Conservation (phyloP, 2,329 filamentous ascomycete genomes). For the Botrytis fragariae region DNA sequence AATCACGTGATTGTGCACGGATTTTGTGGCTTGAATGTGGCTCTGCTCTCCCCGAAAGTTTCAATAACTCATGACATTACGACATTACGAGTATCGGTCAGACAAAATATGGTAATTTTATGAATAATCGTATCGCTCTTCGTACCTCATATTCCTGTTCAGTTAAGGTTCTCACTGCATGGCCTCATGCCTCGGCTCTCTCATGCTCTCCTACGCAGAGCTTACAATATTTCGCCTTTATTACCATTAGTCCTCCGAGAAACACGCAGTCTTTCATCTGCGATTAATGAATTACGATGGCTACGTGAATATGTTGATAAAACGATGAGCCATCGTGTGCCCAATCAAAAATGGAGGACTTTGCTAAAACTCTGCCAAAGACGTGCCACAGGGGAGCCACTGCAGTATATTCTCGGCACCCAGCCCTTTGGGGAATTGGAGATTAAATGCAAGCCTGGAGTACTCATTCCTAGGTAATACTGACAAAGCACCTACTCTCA, state of each 20-base stretch:
- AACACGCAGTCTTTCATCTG: conserved; percentile 61
- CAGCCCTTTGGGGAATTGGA: conserved; percentile 86
- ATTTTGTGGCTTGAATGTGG: background rate
- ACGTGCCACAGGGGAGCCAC: conserved; percentile 63
- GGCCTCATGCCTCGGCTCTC: conserved; percentile 59
- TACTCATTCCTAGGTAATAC: conserved; percentile 75
- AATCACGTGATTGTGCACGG: background rate
- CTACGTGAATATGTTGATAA: conserved; percentile 57
- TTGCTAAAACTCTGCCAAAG: conserved; percentile 47
- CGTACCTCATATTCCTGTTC: background rate
- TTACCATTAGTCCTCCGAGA: conserved; percentile 60
- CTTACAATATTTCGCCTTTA: conserved; percentile 52
- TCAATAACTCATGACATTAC: background rate
- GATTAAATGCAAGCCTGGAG: conserved; percentile 70
- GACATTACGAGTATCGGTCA: background rate
- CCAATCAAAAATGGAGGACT: conserved; percentile 24
- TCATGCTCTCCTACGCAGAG: conserved; percentile 55
- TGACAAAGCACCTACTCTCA: background rate
- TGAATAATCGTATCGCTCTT: background rate
- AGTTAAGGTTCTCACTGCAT: background rate
- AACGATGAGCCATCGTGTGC: background rate
- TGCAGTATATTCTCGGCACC: conserved; percentile 86
- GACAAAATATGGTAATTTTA: background rate
- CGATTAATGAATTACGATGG: conserved; percentile 71
- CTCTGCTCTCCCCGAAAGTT: background rate